phyloP scores from a whole-genome alignment of 2,329 filamentous ascomycete species.

The Arthrobotrys iridis region DNA sequence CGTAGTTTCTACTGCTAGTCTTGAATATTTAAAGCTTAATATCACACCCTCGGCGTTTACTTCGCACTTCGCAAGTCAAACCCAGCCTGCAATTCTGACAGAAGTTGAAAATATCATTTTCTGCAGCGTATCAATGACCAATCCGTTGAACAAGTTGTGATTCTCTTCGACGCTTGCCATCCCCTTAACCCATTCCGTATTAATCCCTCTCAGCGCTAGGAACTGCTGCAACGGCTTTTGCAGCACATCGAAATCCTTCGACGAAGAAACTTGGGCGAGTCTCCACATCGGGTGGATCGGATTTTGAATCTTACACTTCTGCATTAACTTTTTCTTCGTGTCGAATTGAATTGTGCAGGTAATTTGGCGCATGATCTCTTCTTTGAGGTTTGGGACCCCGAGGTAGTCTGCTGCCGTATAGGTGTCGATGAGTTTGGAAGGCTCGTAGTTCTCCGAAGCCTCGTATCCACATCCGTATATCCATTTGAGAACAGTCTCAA shows the following conservation, averaged over 20 bases:
- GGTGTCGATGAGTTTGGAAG: neutral
- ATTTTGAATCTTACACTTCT: neutral
- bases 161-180: conserved; percentile 9
- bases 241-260: conserved; percentile 11
- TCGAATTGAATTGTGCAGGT: neutral
- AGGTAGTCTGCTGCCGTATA: conserved; percentile 19
- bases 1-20: too few relatives aligned
- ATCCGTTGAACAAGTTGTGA: neutral
- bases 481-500: conserved; percentile 21
- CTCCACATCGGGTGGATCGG: conserved; percentile 14
- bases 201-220: neutral
- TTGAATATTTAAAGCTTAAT: neutral
- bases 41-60: neutral
- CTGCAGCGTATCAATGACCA: neutral
- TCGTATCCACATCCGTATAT: conserved; percentile 7
- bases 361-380: conserved; percentile 2
- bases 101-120: conserved; percentile 20
- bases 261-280: neutral
- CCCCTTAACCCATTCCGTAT: conserved; percentile 2
- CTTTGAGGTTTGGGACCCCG: neutral
- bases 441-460: neutral
- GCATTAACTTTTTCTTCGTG: neutral
- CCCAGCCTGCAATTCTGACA: neutral
- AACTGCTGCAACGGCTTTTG: neutral
- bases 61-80: neutral